Conservation (phyloP, 1,284 basidiomycete genomes). For the Trichosporon sp. region DNA sequence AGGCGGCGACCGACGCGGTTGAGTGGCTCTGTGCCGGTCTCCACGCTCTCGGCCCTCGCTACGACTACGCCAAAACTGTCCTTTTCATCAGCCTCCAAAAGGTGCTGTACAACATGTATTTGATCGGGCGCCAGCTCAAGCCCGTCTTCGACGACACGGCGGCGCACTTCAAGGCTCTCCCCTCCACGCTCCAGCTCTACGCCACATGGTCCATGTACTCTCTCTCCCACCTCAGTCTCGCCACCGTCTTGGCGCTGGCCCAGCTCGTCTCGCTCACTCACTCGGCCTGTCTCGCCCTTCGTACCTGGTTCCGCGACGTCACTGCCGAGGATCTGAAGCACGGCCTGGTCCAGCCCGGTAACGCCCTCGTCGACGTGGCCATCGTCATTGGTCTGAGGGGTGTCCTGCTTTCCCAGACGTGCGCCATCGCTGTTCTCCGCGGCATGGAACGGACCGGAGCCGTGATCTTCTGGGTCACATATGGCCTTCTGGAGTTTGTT, state of each 20-base stretch:
- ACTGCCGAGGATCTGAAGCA: not conserved
- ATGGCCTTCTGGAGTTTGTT: too few relatives aligned
- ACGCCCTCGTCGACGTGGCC: not conserved
- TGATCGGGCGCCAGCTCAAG: too few relatives aligned
- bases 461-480: too few relatives aligned
- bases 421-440: too few relatives aligned
- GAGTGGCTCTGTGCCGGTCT: not conserved
- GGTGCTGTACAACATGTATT: too few relatives aligned
- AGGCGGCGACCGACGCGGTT: not conserved
- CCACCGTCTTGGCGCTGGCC: too few relatives aligned
- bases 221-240: not conserved
- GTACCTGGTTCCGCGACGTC: not conserved
- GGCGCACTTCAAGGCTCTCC: not conserved
- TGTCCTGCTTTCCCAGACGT: not conserved
- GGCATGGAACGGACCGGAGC: too few relatives aligned
- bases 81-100: too few relatives aligned
- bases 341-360: not conserved
- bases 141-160: too few relatives aligned
- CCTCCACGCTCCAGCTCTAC: not conserved
- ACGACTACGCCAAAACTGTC: too few relatives aligned
- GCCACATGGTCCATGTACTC: not conserved
- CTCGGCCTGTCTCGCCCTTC: not conserved
- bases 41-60: too few relatives aligned
- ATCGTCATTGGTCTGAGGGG: not conserved
- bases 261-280: not conserved